These are phyloP conservation scores for Pseudomicrostroma phylloplanum DNA, from an alignment of 1,284 basidiomycete species.

Conservation along the genomic window DNA sequence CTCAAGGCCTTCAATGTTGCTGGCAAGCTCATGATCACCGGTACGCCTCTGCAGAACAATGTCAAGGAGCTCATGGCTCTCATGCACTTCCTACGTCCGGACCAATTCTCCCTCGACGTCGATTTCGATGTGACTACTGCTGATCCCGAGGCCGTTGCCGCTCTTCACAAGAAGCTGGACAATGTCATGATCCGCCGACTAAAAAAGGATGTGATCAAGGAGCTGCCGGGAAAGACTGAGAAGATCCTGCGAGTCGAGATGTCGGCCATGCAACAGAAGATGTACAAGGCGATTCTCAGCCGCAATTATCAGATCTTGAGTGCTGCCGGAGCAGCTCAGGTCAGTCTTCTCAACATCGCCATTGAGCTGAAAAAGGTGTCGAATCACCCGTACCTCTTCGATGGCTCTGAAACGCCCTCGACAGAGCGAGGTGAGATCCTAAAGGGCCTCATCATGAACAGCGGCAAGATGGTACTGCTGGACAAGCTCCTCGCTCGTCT, in stretches of 20 bases:
- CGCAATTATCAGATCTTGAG: conserved; percentile 88
- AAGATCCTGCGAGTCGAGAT: conserved; percentile 96
- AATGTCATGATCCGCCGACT: conserved; percentile 89
- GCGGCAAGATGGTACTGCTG: conserved; percentile 55
- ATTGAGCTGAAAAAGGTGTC: conserved; percentile 52
- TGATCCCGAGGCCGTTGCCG: conserved; percentile 60
- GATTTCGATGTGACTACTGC: conserved; percentile 77
- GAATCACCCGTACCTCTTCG: conserved; percentile 96
- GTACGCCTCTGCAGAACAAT: conserved; percentile 97
- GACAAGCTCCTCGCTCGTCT: conserved; percentile 54
- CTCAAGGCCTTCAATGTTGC: conserved; percentile 80
- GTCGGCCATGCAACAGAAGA: conserved; percentile 92
- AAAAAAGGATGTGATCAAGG: conserved; percentile 96
- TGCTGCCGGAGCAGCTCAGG: conserved; percentile 68
- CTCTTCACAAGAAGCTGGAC: conserved; percentile 86
- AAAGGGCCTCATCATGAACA: conserved; percentile 53
- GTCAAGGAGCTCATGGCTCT: conserved; percentile 93
- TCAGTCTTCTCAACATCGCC: conserved; percentile 63
- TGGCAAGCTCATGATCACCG: conserved; percentile 92
- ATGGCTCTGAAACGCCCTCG: conserved; percentile 78
- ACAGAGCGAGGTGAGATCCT: conserved; percentile 69
- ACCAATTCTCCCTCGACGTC: conserved; percentile 73
- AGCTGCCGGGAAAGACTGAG: conserved; percentile 94
- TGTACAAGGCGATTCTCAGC: conserved; percentile 98
- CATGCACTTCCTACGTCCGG: conserved; percentile 98